Percentiles rank a stretch among this genome's conserved stretches.
phyloP scores from a whole-genome alignment of 2,329 filamentous ascomycete species.

The Cytospora piceicola region DNA sequence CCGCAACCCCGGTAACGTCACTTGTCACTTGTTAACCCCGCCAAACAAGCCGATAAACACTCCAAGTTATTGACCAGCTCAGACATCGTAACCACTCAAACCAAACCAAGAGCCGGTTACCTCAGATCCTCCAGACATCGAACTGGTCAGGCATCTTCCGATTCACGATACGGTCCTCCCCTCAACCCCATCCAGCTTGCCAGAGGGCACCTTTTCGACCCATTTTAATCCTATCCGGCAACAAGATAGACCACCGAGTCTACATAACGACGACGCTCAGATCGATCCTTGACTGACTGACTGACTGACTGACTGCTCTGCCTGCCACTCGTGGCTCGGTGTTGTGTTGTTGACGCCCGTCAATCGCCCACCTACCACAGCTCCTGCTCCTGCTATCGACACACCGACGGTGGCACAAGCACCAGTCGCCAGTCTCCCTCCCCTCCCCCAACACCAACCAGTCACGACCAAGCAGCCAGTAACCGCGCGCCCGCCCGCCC shows the following conservation, averaged over 20 bases:
- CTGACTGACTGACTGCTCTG: background rate
- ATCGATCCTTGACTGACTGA: background rate
- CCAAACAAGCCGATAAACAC: background rate
- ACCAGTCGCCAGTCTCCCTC: background rate
- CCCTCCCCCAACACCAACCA: slow-evolving; percentile 17
- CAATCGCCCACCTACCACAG: slow-evolving; percentile 4
- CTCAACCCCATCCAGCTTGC: too few species aligned
- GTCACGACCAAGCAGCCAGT: slow-evolving; percentile 25
- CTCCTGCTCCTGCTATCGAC: background rate
- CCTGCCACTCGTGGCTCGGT: slow-evolving; percentile 16
- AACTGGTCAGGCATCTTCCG: too few species aligned
- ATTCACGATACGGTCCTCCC: too few species aligned
- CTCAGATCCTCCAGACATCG: too few species aligned
- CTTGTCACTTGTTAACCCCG: background rate
- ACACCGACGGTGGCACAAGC: background rate
- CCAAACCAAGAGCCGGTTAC: too few species aligned
- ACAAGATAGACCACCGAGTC: slow-evolving; percentile 3
- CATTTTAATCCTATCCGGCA: background rate
- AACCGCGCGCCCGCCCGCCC: slow-evolving; percentile 21
- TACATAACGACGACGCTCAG: background rate
- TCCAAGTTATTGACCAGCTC: background rate
- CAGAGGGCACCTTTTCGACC: background rate
- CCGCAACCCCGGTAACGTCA: slow-evolving; percentile 1
- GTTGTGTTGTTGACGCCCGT: slow-evolving; percentile 19
- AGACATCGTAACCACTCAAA: background rate